These are phyloP conservation scores for Cutaneotrichosporon sp. DNA, from an alignment of 1,284 basidiomycete genomes.

Conservation along the genomic window DNA sequence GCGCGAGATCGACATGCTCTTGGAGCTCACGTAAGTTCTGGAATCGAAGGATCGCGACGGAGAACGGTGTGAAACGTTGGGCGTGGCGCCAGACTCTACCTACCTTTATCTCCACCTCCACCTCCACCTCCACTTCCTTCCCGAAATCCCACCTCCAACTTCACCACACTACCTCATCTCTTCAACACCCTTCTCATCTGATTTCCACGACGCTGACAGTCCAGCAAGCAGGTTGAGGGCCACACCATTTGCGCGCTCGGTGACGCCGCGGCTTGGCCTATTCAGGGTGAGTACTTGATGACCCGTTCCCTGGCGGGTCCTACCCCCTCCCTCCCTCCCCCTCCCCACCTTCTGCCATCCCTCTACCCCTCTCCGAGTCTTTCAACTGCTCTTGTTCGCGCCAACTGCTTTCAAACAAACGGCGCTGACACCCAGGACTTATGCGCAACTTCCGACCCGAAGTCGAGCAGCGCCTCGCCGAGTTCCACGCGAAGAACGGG, in stretches of 20 bases:
- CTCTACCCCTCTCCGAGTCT: too few species aligned
- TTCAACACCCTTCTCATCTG: too few species aligned
- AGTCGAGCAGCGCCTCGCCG: constrained; percentile 81
- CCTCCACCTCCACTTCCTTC: not conserved
- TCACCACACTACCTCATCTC: constrained; percentile 2
- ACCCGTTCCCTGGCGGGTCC: too few species aligned
- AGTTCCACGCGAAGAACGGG: constrained; percentile 77
- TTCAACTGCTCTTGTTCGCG: too few species aligned
- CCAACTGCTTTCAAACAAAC: too few species aligned
- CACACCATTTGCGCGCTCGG: constrained; percentile 95
- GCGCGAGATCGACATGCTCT: constrained; percentile 96
- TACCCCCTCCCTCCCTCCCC: not conserved
- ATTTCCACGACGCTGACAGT: constrained; percentile 33
- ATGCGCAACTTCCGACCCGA: constrained; percentile 96
- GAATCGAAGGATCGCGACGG: not conserved
- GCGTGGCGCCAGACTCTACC: not conserved
- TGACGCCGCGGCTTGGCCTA: constrained; percentile 98
- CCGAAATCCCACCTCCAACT: not conserved
- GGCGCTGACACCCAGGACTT: not conserved
- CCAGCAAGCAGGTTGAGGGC: constrained; percentile 92
- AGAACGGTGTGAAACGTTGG: not conserved
- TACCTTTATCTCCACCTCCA: too few species aligned
- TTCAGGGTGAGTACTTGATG: constrained; percentile 64
- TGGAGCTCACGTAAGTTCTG: constrained; percentile 76
- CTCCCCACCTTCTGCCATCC: constrained; percentile 78